These are phyloP conservation scores for Fraxinus cuspidata DNA, from an alignment of 257 asterid species.

Conservation along the genomic window DNA sequence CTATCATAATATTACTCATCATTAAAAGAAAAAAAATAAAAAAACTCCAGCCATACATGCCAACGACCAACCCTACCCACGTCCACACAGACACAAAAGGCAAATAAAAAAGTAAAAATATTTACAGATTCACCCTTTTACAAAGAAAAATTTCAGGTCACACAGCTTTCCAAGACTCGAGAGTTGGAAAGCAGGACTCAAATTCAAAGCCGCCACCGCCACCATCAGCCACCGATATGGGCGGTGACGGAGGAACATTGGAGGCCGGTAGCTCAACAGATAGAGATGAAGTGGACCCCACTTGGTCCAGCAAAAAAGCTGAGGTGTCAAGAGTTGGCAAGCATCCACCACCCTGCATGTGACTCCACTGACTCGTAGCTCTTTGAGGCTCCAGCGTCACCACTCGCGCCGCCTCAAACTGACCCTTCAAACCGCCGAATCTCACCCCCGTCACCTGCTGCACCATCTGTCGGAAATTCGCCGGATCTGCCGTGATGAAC, in stretches of 20 bases:
- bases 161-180: slow-evolving; percentile 76
- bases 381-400: slow-evolving; percentile 72
- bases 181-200: slow-evolving; percentile 76
- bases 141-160: slow-evolving; percentile 27
- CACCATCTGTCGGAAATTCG: slow-evolving; percentile 88
- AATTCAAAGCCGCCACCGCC: slow-evolving; percentile 51
- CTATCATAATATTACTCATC: too few relatives aligned
- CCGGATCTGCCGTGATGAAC: slow-evolving; percentile 81
- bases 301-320: slow-evolving; percentile 42
- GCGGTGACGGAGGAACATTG: slow-evolving; percentile 29
- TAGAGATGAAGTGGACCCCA: slow-evolving; percentile 29
- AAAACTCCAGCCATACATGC: slow-evolving; percentile 28
- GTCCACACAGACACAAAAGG: neutral
- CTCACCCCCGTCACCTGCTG: slow-evolving; percentile 88
- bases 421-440: slow-evolving; percentile 40
- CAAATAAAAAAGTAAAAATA: neutral
- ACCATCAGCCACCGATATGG: slow-evolving; percentile 9
- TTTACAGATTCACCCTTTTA: slow-evolving; percentile 44
- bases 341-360: slow-evolving; percentile 36
- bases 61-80: slow-evolving; percentile 8
- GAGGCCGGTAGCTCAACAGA: slow-evolving; percentile 15
- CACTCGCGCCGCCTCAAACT: slow-evolving; percentile 35
- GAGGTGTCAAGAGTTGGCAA: slow-evolving; percentile 65
- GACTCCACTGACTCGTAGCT: slow-evolving; percentile 17
- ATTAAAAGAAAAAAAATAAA: too few relatives aligned